These are phyloP conservation scores for Zelonia costaricensis DNA, from an alignment of 208 protist species.

Conservation along the genomic window DNA sequence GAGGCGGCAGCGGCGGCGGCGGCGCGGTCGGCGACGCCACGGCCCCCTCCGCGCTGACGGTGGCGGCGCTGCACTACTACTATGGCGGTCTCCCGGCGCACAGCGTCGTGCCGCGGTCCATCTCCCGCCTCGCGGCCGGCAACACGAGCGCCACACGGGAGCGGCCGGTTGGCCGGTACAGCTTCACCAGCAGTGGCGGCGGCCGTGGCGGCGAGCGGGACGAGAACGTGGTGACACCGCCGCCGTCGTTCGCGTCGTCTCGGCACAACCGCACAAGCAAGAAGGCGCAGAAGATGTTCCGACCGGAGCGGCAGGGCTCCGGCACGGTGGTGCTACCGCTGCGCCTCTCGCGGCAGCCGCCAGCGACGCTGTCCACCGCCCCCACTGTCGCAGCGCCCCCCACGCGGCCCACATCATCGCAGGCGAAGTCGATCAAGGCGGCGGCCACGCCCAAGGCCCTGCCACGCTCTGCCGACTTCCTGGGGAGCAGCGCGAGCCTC, in stretches of 20 bases:
- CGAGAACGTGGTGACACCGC: neutral
- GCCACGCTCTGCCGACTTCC: too few relatives aligned
- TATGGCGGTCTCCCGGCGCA: neutral
- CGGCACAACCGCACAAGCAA: constrained; percentile 37
- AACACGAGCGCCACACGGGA: neutral
- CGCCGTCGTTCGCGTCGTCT: constrained; percentile 37
- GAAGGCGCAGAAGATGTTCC: constrained; percentile 59
- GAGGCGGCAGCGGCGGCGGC: constrained; percentile 3
- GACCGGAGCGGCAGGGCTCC: constrained; percentile 16
- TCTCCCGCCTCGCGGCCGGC: neutral
- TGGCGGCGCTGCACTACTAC: constrained; percentile 27
- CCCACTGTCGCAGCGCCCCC: neutral
- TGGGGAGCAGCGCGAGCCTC: too few relatives aligned
- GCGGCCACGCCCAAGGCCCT: too few relatives aligned
- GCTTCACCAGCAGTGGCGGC: neutral
- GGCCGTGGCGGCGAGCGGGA: neutral
- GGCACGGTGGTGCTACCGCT: constrained; percentile 45
- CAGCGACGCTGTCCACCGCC: neutral
- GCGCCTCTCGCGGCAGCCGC: constrained; percentile 5
- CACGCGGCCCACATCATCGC: neutral
- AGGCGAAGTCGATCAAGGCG: too few relatives aligned
- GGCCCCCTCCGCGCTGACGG: constrained; percentile 14
- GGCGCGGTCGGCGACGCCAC: neutral
- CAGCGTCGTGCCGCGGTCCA: neutral
- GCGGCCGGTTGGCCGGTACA: neutral